Conservation (phyloP, 2,329 filamentous ascomycete genomes). For the Cladosporium sp. region DNA sequence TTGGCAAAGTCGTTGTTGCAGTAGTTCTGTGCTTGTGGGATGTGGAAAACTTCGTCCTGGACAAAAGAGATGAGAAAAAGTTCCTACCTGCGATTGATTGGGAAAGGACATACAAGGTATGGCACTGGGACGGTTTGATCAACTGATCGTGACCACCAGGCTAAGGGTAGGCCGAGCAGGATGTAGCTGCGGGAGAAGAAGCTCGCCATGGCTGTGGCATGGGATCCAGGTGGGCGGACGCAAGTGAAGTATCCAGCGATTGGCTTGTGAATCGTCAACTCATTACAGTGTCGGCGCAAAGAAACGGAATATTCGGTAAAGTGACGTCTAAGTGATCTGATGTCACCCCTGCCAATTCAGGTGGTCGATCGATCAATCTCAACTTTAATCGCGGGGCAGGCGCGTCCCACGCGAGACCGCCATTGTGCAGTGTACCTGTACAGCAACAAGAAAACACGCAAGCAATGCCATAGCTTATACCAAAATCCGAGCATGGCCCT, state of each 20-base stretch:
- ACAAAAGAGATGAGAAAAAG: constrained; percentile 29
- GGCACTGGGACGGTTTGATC: constrained; percentile 54
- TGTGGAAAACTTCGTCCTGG: constrained; percentile 84
- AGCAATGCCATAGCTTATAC: background rate
- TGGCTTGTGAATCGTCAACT: no score
- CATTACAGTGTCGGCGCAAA: background rate
- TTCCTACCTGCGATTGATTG: constrained; percentile 22
- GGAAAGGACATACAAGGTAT: constrained; percentile 54
- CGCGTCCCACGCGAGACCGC: constrained; percentile 12
- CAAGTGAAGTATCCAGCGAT: background rate
- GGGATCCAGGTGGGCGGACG: background rate
- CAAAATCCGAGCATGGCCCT: constrained; percentile 53
- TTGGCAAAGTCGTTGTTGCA: constrained; percentile 70
- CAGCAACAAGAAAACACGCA: background rate
- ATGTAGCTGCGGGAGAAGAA: constrained; percentile 9
- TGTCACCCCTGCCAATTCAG: background rate
- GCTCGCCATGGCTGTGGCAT: constrained; percentile 7
- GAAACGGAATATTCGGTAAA: background rate
- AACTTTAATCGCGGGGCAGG: constrained; percentile 9
- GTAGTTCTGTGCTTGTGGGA: constrained; percentile 87
- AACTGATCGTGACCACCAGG: constrained; percentile 40
- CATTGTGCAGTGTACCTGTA: no score
- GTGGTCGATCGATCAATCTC: background rate
- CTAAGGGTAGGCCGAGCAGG: constrained; percentile 11
- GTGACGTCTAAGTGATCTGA: constrained; percentile 1